A percentile compares a stretch with the other conserved stretches of the same genome.
phyloP scores from a whole-genome alignment of 345 rosid species.

The Stellera chamaejasme region DNA sequence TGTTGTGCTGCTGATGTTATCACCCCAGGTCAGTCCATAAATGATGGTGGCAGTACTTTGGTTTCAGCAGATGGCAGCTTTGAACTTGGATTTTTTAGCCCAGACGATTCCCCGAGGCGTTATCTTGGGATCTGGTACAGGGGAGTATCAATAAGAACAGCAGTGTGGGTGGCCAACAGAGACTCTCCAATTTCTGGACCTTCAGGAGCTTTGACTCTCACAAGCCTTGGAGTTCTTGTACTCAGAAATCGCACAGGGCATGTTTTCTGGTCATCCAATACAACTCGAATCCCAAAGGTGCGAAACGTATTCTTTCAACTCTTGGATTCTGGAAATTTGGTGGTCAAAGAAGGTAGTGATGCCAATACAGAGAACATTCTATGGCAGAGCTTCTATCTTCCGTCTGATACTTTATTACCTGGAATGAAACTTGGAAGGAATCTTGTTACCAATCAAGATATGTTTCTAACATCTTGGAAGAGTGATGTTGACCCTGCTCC shows the following conservation, averaged over 20 bases:
- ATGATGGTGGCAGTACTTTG: conserved; percentile 12
- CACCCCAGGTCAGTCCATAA: conserved; percentile 4
- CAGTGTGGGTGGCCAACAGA: conserved; percentile 41
- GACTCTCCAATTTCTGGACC: conserved; percentile 20
- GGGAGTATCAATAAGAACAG: conserved; percentile 5
- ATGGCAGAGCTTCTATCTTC: conserved; percentile 49
- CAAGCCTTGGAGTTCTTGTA: conserved; percentile 9
- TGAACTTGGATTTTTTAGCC: conserved; percentile 6
- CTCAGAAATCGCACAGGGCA: conserved; percentile 7
- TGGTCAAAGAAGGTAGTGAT: conserved; percentile 18
- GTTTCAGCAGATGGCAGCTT: conserved; percentile 19
- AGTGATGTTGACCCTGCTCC: conserved; percentile 27
- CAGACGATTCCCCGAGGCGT: background rate
- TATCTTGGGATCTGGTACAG: conserved; percentile 10
- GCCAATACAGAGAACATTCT: conserved; percentile 1
- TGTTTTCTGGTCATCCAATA: conserved; percentile 26
- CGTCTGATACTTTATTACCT: conserved; percentile 27
- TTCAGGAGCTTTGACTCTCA: conserved; percentile 21
- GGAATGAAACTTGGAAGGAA: conserved; percentile 40
- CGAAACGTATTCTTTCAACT: conserved; percentile 27
- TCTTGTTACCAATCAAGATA: conserved; percentile 12
- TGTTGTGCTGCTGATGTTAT: background rate
- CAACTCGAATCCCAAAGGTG: background rate
- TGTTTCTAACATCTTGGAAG: conserved; percentile 31
- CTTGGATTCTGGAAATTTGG: conserved; percentile 34